Percentiles rank a stretch among this genome's conserved stretches.
These are phyloP conservation scores for Ogataea neopini DNA, from an alignment of 805 yeast genomes.

Conservation along the genomic window DNA sequence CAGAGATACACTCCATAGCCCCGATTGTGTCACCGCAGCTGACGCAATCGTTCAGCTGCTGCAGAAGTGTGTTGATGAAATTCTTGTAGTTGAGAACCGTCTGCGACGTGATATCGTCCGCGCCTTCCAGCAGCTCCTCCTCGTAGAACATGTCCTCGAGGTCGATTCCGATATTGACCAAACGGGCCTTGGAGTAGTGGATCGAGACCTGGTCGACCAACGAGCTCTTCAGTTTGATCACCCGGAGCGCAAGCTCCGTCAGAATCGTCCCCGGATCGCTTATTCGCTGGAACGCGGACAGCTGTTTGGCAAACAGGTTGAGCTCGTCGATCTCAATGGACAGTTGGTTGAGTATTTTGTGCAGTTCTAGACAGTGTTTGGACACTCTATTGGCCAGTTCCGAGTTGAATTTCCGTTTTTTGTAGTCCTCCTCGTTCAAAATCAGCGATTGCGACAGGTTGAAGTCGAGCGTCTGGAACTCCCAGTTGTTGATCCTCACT, in stretches of 20 bases:
- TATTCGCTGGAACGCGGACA: conserved; percentile 48
- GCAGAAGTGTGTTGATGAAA: conserved; percentile 58
- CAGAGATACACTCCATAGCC: conserved; percentile 66
- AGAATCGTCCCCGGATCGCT: conserved; percentile 54
- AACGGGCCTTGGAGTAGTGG: conserved; percentile 63
- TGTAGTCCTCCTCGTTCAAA: conserved; percentile 22
- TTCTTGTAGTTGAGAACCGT: conserved; percentile 53
- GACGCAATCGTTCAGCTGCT: conserved; percentile 58
- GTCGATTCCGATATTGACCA: conserved; percentile 65
- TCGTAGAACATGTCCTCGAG: conserved; percentile 43
- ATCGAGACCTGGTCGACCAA: conserved; percentile 55
- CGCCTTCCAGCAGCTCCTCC: conserved; percentile 18
- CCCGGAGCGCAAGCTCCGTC: conserved; percentile 45
- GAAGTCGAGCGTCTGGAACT: conserved; percentile 52
- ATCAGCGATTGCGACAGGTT: conserved; percentile 37
- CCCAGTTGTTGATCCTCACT: conserved; percentile 52
- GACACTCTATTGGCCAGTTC: conserved; percentile 57
- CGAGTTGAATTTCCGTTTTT: conserved; percentile 48
- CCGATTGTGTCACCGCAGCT: conserved; percentile 54
- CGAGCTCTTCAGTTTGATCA: conserved; percentile 50
- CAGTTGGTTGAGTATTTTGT: conserved; percentile 42
- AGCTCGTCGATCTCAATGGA: conserved; percentile 47
- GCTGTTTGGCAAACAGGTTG: conserved; percentile 42
- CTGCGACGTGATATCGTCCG: conserved; percentile 37
- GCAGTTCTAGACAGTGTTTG: conserved; percentile 48